Percentiles rank a stretch among this genome's conserved stretches.
phyloP scores from a whole-genome alignment of 768 basidiomycete genomes.

The Russula compacta region DNA sequence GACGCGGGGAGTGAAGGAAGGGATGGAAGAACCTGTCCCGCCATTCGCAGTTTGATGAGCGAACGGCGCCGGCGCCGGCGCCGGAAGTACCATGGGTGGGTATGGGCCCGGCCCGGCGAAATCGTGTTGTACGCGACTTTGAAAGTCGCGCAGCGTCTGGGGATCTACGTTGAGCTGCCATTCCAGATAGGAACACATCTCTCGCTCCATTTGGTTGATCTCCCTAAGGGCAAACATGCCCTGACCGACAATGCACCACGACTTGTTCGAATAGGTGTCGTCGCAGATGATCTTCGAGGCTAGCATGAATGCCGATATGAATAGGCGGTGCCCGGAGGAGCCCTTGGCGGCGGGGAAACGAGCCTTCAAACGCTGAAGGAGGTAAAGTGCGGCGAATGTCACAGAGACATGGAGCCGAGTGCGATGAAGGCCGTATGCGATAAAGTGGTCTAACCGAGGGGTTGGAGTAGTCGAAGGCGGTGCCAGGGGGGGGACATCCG shows the following conservation, averaged over 20 bases:
- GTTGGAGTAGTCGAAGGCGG: constrained; percentile 22
- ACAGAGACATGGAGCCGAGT: constrained; percentile 54
- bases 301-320: constrained; percentile 92
- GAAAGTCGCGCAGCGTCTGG: constrained; percentile 49
- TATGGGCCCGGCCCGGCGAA: constrained; percentile 49
- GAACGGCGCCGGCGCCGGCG: constrained; percentile 29
- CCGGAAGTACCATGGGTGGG: constrained; percentile 52
- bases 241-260: constrained; percentile 56
- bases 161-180: constrained; percentile 82
- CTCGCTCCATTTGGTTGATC: constrained; percentile 95
- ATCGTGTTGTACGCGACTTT: constrained; percentile 49
- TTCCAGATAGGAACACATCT: constrained; percentile 89
- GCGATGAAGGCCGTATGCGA: constrained; percentile 81
- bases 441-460: constrained; percentile 64
- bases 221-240: constrained; percentile 64
- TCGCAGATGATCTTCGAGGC: constrained; percentile 67
- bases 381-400: constrained; percentile 50
- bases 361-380: constrained; percentile 78
- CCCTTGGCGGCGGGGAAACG: constrained; percentile 89
- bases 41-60: constrained; percentile 13
- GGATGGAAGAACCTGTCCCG: constrained; percentile 23
- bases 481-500: constrained; percentile 52
- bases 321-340: constrained; percentile 81
- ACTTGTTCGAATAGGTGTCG: constrained; percentile 63
- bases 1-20: constrained; percentile 21